Base-by-base conservation (phyloP, 345 rosid genomes). In the Capsella bursapastoris region DNA sequence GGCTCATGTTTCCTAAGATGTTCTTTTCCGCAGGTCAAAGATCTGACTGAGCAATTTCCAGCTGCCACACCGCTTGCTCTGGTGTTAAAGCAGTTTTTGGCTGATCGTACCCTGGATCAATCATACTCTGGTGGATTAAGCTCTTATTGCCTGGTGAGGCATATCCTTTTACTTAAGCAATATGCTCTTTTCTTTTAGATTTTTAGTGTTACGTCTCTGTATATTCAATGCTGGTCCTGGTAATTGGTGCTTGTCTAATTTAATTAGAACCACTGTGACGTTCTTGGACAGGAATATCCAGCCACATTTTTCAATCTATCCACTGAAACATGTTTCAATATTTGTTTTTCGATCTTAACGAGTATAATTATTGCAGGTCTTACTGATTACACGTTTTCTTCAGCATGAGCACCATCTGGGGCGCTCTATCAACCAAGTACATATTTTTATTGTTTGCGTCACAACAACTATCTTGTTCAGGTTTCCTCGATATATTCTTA, bases 61-160 rank as follows among this genome's bases (percentile, higher is more conserved):
- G 97, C 98, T 56, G 88, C 96, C 71, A 86, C 86, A 32, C 96
- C 95, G 8, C 98, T 94, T 80, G 98, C 98, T 77, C 86, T 94
- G 89, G 89, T 90, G 76, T 84, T 94, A 79, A 94, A 94, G 85
- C 92, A 90, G 84, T 94, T 94, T 85, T 83, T 94, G 86, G 98
- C 97, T 58, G 97, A 90, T 79, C 98, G 98, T 75, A 87, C 93
- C 86, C 87, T 91, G 83, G 98, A 94, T 65, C 97, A 91, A 64
- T 88, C 97, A 67, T 94, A 94, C 78, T 94, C 98, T 76, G 98
- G 98, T 47, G 98, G 98, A 78, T 90, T 94, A 83, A 94, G 96
- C 83, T 94, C 98, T 68, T 88, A 94, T 80, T 91, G 98, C 82
- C 84, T 94, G 91, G 97, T 91, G 76, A 84, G 83, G 76, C 27